Percentiles rank a stretch among this genome's conserved stretches.
Evolutionary conservation across 805 yeast species (phyloP).

Genomic region (Teunomyces tritomae): DNA sequence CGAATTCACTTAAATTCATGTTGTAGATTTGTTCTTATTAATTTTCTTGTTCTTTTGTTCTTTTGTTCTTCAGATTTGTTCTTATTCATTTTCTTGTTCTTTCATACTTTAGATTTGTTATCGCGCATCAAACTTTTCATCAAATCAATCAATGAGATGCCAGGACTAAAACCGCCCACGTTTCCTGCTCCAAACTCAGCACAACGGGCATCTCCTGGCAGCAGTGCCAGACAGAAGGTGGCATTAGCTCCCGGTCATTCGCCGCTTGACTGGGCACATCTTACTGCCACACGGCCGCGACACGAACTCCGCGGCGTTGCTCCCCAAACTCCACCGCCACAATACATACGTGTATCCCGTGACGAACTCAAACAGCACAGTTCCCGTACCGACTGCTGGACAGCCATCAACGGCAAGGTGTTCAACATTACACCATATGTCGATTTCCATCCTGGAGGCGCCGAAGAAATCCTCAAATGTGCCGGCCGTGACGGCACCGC

Average conservation of each 20-base stretch:
- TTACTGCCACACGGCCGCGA: slow-evolving; percentile 44
- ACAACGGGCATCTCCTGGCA: slow-evolving; percentile 25
- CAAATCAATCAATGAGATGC: neutral
- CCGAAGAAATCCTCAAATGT: slow-evolving; percentile 66
- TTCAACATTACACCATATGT: slow-evolving; percentile 85
- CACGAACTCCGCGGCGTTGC: slow-evolving; percentile 53
- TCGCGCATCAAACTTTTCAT: neutral
- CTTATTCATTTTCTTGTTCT: neutral
- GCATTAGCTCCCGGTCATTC: slow-evolving; percentile 75
- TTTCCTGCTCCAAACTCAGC: slow-evolving; percentile 37
- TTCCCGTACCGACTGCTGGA: slow-evolving; percentile 76
- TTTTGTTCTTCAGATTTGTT: neutral
- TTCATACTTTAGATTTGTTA: neutral
- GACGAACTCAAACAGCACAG: slow-evolving; percentile 62
- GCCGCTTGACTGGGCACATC: slow-evolving; percentile 80
- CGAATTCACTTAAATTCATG: too few relatives aligned
- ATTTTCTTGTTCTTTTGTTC: neutral
- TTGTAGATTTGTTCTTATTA: too few relatives aligned
- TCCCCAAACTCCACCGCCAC: slow-evolving; percentile 52
- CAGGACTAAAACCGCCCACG: slow-evolving; percentile 2
- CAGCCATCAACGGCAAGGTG: slow-evolving; percentile 73
- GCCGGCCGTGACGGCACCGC: slow-evolving; percentile 84
- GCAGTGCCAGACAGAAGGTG: slow-evolving; percentile 47
- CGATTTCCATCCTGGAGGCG: slow-evolving; percentile 92
- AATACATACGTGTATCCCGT: slow-evolving; percentile 46